Conservation (phyloP, 1,284 basidiomycete genomes). For the Vanrija pseudolonga region DNA sequence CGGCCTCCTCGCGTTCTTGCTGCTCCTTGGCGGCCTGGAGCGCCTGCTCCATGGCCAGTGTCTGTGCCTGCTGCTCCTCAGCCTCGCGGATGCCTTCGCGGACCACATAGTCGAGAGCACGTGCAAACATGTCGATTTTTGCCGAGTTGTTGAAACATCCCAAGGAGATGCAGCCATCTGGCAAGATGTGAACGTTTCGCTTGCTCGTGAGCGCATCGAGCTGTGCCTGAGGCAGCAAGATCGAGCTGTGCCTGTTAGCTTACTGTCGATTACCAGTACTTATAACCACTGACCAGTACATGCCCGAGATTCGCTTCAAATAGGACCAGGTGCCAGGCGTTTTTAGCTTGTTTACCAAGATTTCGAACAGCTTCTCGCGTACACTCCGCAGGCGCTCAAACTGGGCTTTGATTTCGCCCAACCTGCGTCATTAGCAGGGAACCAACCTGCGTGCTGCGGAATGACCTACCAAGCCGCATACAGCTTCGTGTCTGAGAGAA, state of each 20-base stretch:
- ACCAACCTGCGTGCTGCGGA: constrained; percentile 20
- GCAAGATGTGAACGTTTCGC: constrained; percentile 44
- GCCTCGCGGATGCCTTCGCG: constrained; percentile 37
- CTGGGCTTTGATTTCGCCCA: constrained; percentile 87
- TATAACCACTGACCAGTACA: constrained; percentile 39
- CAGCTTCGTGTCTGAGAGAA: constrained; percentile 40
- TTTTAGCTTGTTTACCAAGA: constrained; percentile 71
- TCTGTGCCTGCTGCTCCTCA: constrained; percentile 37
- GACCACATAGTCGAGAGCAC: constrained; percentile 42
- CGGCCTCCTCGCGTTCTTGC: constrained; percentile 37
- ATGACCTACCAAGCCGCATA: constrained; percentile 60
- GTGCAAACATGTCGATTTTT: constrained; percentile 43
- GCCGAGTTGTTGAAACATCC: constrained; percentile 44
- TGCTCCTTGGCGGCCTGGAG: constrained; percentile 39
- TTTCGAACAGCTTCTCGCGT: constrained; percentile 71
- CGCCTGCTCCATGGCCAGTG: constrained; percentile 38
- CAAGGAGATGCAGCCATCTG: constrained; percentile 44
- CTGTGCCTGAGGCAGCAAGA: constrained; percentile 35
- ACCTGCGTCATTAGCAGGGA: constrained; percentile 56
- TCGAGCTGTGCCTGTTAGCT: constrained; percentile 24
- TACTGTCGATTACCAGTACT: background rate
- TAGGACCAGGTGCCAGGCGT: constrained; percentile 93
- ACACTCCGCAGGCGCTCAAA: constrained; percentile 85
- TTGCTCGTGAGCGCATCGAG: constrained; percentile 34
- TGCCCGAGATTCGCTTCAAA: constrained; percentile 58